phyloP scores from a whole-genome alignment of 768 basidiomycete genomes.

The Tylopilus plumbeoviolaceoides region DNA sequence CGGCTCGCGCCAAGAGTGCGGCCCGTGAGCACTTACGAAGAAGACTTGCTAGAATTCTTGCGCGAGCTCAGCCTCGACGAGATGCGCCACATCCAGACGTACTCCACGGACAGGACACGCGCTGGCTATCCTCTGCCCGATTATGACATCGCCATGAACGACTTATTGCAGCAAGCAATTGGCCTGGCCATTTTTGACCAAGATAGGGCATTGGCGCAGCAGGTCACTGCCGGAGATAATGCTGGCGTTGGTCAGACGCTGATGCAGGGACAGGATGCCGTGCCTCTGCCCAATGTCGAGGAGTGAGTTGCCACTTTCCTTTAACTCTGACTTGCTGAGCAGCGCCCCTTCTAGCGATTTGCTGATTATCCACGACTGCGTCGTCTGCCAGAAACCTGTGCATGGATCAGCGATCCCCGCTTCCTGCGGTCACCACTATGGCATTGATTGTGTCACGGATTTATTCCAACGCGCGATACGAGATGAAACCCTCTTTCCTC shows the following conservation, averaged over 20 bases:
- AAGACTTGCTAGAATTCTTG: background rate
- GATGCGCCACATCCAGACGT: background rate
- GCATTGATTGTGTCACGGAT: background rate
- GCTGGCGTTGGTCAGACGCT: background rate
- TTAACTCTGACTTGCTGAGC: too few relatives aligned
- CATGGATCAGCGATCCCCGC: background rate
- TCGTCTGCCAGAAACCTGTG: too few relatives aligned
- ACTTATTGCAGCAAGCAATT: constrained; percentile 23
- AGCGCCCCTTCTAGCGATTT: background rate
- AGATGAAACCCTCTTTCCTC: background rate
- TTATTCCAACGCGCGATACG: background rate
- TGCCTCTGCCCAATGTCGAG: too few relatives aligned
- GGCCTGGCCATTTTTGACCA: constrained; percentile 14
- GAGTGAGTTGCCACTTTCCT: too few relatives aligned
- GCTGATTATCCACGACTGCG: too few relatives aligned
- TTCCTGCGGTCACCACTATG: background rate
- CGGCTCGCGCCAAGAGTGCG: background rate
- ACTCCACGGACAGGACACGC: background rate
- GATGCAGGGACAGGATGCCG: background rate
- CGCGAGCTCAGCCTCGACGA: background rate
- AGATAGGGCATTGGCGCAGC: constrained; percentile 22
- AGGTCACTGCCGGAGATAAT: constrained; percentile 10
- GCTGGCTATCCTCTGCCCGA: constrained; percentile 13
- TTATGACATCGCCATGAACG: constrained; percentile 21
- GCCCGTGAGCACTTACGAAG: background rate